Evolutionary conservation across 257 asterid species (phyloP).

Genomic region (Misopates orontium): DNA sequence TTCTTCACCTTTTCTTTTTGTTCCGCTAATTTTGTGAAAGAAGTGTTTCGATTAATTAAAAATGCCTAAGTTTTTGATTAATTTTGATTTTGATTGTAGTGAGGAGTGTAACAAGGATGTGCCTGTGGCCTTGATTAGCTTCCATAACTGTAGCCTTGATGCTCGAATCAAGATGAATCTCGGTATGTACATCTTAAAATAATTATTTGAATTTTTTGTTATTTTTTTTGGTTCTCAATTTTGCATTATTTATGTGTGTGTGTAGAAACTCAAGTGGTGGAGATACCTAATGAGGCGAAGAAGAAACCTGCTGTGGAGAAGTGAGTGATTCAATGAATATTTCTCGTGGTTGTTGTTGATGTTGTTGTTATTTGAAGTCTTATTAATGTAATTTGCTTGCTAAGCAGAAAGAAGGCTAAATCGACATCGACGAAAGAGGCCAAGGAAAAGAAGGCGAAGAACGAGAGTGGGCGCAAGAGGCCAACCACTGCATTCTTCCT

Average conservation of each 20-base stretch:
- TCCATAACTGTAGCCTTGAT: slow-evolving; percentile 77
- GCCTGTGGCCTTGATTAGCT: slow-evolving; percentile 73
- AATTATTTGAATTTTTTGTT: not conserved
- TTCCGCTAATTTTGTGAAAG: too few species aligned
- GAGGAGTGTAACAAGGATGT: slow-evolving; percentile 74
- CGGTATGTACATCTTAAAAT: slow-evolving; percentile 33
- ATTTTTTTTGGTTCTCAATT: not conserved
- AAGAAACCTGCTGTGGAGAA: slow-evolving; percentile 47
- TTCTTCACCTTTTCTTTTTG: too few species aligned
- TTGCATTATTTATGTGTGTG: not conserved
- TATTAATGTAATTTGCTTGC: not conserved
- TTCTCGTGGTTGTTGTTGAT: too few species aligned
- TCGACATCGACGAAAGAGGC: slow-evolving; percentile 37
- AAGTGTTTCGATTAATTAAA: too few species aligned
- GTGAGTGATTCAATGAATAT: too few species aligned
- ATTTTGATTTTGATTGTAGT: too few species aligned
- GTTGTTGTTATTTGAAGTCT: not conserved
- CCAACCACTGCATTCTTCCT: slow-evolving; percentile 82
- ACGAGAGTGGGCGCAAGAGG: slow-evolving; percentile 58
- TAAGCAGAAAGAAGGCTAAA: slow-evolving; percentile 50
- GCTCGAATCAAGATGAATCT: slow-evolving; percentile 79
- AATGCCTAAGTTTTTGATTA: too few species aligned
- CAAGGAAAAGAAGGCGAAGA: slow-evolving; percentile 48
- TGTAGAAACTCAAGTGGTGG: slow-evolving; percentile 64
- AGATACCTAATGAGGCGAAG: slow-evolving; percentile 51